Base-by-base conservation (phyloP, 305 asterid genomes). In the Fraxinus angustifolia region DNA sequence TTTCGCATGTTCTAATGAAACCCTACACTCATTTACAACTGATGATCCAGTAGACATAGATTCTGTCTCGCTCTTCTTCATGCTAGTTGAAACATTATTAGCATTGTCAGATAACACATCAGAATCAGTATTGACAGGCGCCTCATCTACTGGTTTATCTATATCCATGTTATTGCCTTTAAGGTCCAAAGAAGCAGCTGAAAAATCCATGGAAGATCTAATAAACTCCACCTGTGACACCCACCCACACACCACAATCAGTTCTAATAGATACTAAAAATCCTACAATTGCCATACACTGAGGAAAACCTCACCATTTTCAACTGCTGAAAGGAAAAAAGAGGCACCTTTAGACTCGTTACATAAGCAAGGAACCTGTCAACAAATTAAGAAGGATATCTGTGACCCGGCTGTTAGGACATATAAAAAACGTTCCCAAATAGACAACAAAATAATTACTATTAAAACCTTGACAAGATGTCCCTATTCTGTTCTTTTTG, bases 271-370 rank as follows among this genome's bases (percentile, higher is more conserved):
- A 68, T 36, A 67, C 79, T 45, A 73, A 79, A 83, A 33, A 83
- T 30, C 48, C 68, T 71, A 79, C 19, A 71, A 21, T 11, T 73
- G 60, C 38, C 76, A 38, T 12, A 65, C 53, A 34, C 11, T 84
- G 79, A 60, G 74, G 45, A 40, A 50, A 71, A 79, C 77, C 56
- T 77, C 79, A 96, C 99, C 98, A 91, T 93, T 86, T 90, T 87
- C 87, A 93, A 79, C 87, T 91, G 99, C 87, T 68, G 80, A 65
- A 88, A 62, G 80, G 98, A 89, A 81, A 96, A 87, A 76, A 92
- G 88, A 28, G 88, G 88, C 75, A 92, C 90, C 82, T 82, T 85
- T 83, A 88, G 88, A 92, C 89, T 89, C 58, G 77, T 87, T 75
- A 91, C 87, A 75, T 84, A 90, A 82, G 85, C 83, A 68, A 96